Conservation (phyloP, 23 red algal genomes). For the Gracilariopsis chorda region DNA sequence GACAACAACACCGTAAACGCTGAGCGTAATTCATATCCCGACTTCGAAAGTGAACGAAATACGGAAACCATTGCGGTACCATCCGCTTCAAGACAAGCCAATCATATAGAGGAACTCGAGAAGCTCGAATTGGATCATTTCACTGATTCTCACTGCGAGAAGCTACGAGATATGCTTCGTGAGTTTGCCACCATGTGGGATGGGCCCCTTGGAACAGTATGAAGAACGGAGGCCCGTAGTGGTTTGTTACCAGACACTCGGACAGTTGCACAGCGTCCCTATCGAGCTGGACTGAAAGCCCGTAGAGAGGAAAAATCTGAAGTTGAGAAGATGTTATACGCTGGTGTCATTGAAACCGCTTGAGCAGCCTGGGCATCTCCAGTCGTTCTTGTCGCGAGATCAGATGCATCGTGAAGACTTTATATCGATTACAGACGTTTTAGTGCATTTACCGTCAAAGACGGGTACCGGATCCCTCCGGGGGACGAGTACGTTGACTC, state of each 20-base stretch:
- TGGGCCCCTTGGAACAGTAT: background rate
- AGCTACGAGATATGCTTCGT: background rate
- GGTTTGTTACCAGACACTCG: background rate
- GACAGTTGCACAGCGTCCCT: background rate
- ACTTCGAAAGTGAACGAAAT: too few species aligned
- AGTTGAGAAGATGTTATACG: background rate
- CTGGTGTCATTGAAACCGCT: background rate
- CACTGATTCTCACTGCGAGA: background rate
- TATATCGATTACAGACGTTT: background rate
- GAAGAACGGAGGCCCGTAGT: background rate
- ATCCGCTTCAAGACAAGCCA: too few species aligned
- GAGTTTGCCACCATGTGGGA: constrained; percentile 6
- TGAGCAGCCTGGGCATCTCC: background rate
- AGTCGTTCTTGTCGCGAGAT: background rate
- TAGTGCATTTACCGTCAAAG: background rate
- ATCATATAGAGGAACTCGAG: too few species aligned
- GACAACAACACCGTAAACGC: too few species aligned
- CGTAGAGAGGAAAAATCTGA: background rate
- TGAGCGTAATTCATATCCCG: too few species aligned
- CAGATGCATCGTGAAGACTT: background rate
- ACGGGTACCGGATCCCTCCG: background rate
- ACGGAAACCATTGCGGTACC: too few species aligned
- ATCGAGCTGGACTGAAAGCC: background rate
- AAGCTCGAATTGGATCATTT: too few species aligned
- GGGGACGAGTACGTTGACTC: background rate